These are phyloP conservation scores for Mortierella sp. DNA, from an alignment of 371 early-diverging fungal genomes.

Conservation along the genomic window DNA sequence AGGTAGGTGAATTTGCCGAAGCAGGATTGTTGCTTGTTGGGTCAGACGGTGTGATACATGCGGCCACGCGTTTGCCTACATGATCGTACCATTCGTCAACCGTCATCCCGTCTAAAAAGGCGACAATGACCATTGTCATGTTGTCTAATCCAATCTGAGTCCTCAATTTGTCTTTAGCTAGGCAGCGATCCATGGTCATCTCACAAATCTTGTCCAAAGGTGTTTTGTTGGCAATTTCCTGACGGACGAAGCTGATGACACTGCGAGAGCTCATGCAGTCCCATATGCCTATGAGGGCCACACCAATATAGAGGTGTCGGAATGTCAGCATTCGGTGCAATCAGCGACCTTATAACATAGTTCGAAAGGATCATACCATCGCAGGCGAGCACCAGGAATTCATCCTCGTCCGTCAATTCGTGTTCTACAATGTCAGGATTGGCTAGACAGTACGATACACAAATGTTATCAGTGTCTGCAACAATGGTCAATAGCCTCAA, in stretches of 20 bases:
- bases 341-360: not conserved
- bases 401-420: slow-evolving; percentile 75
- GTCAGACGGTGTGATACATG: too few relatives aligned
- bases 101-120: slow-evolving; percentile 79
- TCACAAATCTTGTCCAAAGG: slow-evolving; percentile 81
- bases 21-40: too few relatives aligned
- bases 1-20: too few relatives aligned
- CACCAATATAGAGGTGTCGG: not conserved
- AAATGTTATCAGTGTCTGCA: not conserved
- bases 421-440: slow-evolving; percentile 84
- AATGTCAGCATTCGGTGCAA: not conserved
- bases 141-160: slow-evolving; percentile 97
- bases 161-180: slow-evolving; percentile 86
- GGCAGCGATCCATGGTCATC: slow-evolving; percentile 89
- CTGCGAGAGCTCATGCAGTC: slow-evolving; percentile 94
- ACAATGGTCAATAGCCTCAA: too few relatives aligned
- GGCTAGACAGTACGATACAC: slow-evolving; percentile 56
- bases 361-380: slow-evolving; percentile 75
- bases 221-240: slow-evolving; percentile 66
- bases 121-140: slow-evolving; percentile 96
- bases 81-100: slow-evolving; percentile 74
- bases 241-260: slow-evolving; percentile 85
- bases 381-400: slow-evolving; percentile 95
- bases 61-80: slow-evolving; percentile 24
- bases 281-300: slow-evolving; percentile 96